These are phyloP conservation scores for Phytopythium helicoides DNA, from an alignment of 352 stramenopile species.

Conservation along the genomic window DNA sequence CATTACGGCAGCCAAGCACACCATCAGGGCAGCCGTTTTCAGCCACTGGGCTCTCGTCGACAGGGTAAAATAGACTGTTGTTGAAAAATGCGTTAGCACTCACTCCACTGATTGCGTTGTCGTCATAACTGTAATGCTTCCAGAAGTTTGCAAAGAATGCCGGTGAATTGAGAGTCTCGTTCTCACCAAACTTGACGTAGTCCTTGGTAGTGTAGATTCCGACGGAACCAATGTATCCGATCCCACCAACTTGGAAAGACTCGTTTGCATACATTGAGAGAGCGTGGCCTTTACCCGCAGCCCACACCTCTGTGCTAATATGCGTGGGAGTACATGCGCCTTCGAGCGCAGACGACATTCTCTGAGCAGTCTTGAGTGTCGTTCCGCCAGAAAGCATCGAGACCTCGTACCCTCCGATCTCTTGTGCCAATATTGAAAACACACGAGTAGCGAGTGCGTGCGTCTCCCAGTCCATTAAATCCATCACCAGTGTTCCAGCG, in stretches of 20 bases:
- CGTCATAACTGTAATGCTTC: too few species aligned
- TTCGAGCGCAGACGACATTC: slow-evolving; percentile 22
- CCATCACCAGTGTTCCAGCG: slow-evolving; percentile 23
- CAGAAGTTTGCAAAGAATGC: too few species aligned
- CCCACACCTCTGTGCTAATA: slow-evolving; percentile 5
- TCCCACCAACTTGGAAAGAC: slow-evolving; percentile 19
- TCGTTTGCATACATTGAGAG: slow-evolving; percentile 19
- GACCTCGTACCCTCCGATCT: slow-evolving; percentile 49
- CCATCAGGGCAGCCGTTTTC: slow-evolving; percentile 26
- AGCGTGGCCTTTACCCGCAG: neutral
- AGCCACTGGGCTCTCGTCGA: slow-evolving; percentile 9
- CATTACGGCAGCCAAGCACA: slow-evolving; percentile 32
- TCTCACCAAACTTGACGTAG: neutral
- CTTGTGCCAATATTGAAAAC: slow-evolving; percentile 44
- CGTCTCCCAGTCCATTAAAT: neutral
- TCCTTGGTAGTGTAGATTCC: too few species aligned
- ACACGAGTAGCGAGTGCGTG: slow-evolving; percentile 41
- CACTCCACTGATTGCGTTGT: too few species aligned
- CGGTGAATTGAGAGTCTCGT: too few species aligned
- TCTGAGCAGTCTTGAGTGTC: slow-evolving; percentile 19
- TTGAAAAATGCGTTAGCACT: too few species aligned
- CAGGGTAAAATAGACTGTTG: neutral
- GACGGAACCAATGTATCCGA: slow-evolving; percentile 1
- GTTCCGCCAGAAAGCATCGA: slow-evolving; percentile 25
- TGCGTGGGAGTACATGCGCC: slow-evolving; percentile 8